These are phyloP conservation scores for Urostyla sp. DNA, from an alignment of 73 alveolate species.

Conservation along the genomic window DNA sequence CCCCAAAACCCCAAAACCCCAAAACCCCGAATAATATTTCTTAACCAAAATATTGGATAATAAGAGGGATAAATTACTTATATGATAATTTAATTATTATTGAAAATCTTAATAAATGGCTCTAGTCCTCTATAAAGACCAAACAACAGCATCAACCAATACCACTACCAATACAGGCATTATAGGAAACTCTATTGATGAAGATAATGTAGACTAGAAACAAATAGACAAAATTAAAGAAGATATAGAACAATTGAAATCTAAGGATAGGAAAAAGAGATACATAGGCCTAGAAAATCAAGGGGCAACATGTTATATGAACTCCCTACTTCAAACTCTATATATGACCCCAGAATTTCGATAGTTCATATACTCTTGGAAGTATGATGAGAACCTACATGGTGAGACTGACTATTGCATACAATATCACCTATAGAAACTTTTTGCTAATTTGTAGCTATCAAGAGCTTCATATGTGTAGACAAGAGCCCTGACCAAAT, in stretches of 20 bases:
- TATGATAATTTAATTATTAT: no score
- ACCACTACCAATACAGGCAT: neutral
- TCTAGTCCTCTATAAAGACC: neutral
- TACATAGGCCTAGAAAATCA: conserved; percentile 93
- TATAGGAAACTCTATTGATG: conserved; percentile 5
- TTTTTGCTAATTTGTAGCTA: conserved; percentile 72
- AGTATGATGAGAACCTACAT: conserved; percentile 62
- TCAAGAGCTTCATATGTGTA: conserved; percentile 59
- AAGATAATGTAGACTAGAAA: neutral
- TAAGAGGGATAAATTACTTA: no score
- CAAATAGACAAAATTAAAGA: no score
- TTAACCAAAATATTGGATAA: no score
- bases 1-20: no score
- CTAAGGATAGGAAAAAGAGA: conserved; percentile 65
- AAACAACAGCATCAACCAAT: neutral
- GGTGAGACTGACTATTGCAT: conserved; percentile 76
- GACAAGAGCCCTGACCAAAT: conserved; percentile 79
- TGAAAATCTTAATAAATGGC: no score
- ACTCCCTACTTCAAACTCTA: conserved; percentile 93
- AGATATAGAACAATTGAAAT: conserved; percentile 13
- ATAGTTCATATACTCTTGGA: conserved; percentile 78
- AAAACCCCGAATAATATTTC: no score
- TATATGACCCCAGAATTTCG: conserved; percentile 98
- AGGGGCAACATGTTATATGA: conserved; percentile 98
- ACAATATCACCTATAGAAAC: conserved; percentile 74